A percentile compares a stretch with the other conserved stretches of the same genome.
Conservation (phyloP, 2,329 filamentous ascomycete species). For the Blastomyces emzantsi region DNA sequence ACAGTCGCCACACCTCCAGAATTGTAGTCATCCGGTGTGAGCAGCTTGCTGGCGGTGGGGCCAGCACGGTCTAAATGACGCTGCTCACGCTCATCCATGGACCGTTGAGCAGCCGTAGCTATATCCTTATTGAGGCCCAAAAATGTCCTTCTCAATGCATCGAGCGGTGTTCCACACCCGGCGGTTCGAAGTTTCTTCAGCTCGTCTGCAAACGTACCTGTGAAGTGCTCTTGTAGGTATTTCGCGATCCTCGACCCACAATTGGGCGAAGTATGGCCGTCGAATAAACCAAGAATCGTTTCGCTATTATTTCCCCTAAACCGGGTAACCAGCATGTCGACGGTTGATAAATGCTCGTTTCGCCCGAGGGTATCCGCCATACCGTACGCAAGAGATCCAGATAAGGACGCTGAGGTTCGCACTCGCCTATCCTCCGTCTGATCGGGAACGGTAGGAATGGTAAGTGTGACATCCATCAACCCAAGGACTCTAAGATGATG, state of each 20-base stretch:
- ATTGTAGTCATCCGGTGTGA: constrained; percentile 80
- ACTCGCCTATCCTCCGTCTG: constrained; percentile 92
- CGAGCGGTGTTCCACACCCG: constrained; percentile 64
- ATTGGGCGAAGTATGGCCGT: constrained; percentile 79
- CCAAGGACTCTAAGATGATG: constrained; percentile 78
- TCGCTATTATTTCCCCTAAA: constrained; percentile 87
- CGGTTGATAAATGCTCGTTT: constrained; percentile 89
- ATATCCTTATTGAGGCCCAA: constrained; percentile 88
- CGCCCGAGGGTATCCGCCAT: constrained; percentile 94
- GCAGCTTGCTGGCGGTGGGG: constrained; percentile 61
- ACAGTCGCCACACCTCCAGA: constrained; percentile 90
- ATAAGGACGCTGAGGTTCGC: constrained; percentile 88
- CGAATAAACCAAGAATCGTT: constrained; percentile 88
- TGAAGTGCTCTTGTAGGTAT: constrained; percentile 93
- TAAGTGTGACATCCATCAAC: constrained; percentile 96
- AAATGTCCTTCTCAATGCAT: constrained; percentile 81
- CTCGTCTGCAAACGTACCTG: constrained; percentile 71
- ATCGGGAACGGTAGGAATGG: constrained; percentile 85
- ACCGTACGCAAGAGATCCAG: constrained; percentile 84
- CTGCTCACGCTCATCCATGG: constrained; percentile 62
- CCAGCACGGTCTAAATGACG: constrained; percentile 53
- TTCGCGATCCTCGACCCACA: constrained; percentile 95
- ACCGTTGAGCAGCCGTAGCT: constrained; percentile 71
- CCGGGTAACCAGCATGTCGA: constrained; percentile 88
- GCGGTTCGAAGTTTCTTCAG: constrained; percentile 61